Percentiles rank a stretch among this genome's conserved stretches.
These are phyloP conservation scores for Luvunga scandens DNA, from an alignment of 345 rosid genomes.

Conservation along the genomic window DNA sequence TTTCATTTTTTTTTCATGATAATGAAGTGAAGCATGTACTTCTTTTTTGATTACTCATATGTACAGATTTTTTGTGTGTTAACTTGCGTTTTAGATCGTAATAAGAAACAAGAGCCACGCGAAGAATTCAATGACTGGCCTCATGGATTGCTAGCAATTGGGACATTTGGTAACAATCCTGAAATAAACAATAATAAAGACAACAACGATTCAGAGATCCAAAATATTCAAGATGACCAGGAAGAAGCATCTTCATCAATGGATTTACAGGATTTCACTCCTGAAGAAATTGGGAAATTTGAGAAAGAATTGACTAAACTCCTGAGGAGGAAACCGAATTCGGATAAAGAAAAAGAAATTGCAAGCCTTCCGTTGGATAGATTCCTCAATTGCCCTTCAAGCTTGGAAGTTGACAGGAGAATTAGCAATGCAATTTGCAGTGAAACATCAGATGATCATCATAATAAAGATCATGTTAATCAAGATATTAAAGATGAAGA, in stretches of 20 bases:
- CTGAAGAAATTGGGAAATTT: conserved; percentile 82
- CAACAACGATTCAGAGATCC: conserved; percentile 28
- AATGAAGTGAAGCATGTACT: background rate
- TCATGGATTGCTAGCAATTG: conserved; percentile 75
- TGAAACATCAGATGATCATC: conserved; percentile 35
- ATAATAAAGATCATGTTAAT: background rate
- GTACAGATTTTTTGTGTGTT: background rate
- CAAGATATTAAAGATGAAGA: conserved; percentile 49
- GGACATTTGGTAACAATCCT: conserved; percentile 74
- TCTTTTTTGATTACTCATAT: background rate
- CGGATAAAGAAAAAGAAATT: conserved; percentile 50
- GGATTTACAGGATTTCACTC: conserved; percentile 64
- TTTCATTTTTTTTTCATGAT: background rate
- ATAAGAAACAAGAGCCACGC: conserved; percentile 56
- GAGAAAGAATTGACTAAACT: conserved; percentile 83
- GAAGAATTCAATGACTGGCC: conserved; percentile 98
- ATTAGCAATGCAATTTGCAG: conserved; percentile 41
- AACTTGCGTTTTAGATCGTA: conserved; percentile 26
- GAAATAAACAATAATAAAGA: conserved; percentile 11
- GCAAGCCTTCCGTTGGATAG: conserved; percentile 87
- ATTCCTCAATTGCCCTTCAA: conserved; percentile 95
- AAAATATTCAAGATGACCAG: conserved; percentile 29
- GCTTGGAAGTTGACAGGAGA: conserved; percentile 87
- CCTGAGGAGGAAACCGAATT: conserved; percentile 48
- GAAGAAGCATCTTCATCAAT: conserved; percentile 41